phyloP scores from a whole-genome alignment of 306 rosid genomes.

The Castanospermum australe region DNA sequence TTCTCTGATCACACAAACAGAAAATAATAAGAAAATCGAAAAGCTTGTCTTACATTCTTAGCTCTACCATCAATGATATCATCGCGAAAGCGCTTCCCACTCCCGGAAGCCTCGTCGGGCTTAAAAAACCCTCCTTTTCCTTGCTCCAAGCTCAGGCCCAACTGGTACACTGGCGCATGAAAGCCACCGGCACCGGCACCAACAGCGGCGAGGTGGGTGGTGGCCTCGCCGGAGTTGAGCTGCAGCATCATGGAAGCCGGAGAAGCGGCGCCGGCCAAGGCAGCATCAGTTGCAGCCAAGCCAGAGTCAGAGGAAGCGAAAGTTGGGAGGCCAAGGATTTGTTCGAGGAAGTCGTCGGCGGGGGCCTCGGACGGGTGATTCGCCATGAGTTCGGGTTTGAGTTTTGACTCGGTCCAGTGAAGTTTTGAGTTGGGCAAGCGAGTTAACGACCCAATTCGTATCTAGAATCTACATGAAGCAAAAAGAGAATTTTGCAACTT shows the following conservation, averaged over 20 bases:
- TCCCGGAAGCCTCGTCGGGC: conserved; percentile 89
- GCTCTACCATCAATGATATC: conserved; percentile 67
- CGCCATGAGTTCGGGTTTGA: conserved; percentile 57
- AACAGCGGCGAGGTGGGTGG: conserved; percentile 43
- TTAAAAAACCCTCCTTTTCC: conserved; percentile 69
- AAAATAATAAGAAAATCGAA: not conserved
- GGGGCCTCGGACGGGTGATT: conserved; percentile 73
- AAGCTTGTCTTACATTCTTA: conserved; percentile 62
- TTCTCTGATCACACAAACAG: not conserved
- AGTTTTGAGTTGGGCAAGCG: conserved; percentile 23
- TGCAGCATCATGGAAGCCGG: conserved; percentile 76
- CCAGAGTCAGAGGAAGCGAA: conserved; percentile 65
- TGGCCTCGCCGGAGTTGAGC: conserved; percentile 69
- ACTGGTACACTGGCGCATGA: conserved; percentile 69
- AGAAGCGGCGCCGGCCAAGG: conserved; percentile 36
- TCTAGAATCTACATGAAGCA: conserved; percentile 35
- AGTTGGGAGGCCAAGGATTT: conserved; percentile 74
- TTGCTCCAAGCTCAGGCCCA: conserved; percentile 90
- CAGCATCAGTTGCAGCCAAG: conserved; percentile 49
- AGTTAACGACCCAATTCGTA: conserved; percentile 28
- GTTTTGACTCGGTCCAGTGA: conserved; percentile 27
- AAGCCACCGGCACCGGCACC: conserved; percentile 46
- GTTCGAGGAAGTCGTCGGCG: conserved; percentile 87
- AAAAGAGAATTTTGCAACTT: not conserved
- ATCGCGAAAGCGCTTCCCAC: conserved; percentile 75